These are phyloP conservation scores for Penicillium brasilianum DNA, from an alignment of 2,329 filamentous ascomycete genomes.

Conservation along the genomic window DNA sequence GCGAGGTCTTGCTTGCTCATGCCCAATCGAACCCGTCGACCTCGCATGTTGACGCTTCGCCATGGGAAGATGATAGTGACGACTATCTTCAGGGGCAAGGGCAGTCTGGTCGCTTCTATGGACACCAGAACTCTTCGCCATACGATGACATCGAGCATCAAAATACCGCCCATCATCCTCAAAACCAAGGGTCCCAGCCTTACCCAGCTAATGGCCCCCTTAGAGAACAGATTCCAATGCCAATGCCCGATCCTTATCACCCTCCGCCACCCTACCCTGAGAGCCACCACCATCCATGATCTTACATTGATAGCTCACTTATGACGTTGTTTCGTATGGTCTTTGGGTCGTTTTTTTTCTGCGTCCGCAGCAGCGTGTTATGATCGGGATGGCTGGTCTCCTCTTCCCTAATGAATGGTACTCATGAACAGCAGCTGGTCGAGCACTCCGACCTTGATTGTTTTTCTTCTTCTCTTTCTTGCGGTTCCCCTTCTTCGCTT, in stretches of 20 bases:
- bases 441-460: neutral
- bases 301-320: constrained; percentile 9
- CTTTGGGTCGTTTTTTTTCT: constrained; percentile 3
- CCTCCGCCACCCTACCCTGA: constrained; percentile 35
- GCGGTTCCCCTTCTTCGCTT: constrained; percentile 5
- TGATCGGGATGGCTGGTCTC: constrained; percentile 9
- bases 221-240: constrained; percentile 38
- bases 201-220: constrained; percentile 33
- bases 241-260: constrained; percentile 38
- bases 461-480: constrained; percentile 5
- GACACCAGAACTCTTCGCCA: constrained; percentile 15
- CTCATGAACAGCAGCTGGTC: constrained; percentile 24
- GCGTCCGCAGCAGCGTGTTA: constrained; percentile 7
- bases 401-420: constrained; percentile 26
- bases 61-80: constrained; percentile 28
- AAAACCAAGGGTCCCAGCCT: constrained; percentile 13
- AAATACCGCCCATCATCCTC: constrained; percentile 13
- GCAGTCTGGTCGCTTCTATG: constrained; percentile 22
- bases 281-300: constrained; percentile 25
- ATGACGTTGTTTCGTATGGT: constrained; percentile 8
- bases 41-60: constrained; percentile 26
- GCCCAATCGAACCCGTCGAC: constrained; percentile 44
- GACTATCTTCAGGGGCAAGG: constrained; percentile 26
- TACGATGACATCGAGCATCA: constrained; percentile 25
- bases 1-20: constrained; percentile 45